Evolutionary conservation across 1,139 yeast genomes (phyloP), one percentile per base, ranked within the genome.

Genomic region (Zygosaccharomyces pseudobailii): DNA sequence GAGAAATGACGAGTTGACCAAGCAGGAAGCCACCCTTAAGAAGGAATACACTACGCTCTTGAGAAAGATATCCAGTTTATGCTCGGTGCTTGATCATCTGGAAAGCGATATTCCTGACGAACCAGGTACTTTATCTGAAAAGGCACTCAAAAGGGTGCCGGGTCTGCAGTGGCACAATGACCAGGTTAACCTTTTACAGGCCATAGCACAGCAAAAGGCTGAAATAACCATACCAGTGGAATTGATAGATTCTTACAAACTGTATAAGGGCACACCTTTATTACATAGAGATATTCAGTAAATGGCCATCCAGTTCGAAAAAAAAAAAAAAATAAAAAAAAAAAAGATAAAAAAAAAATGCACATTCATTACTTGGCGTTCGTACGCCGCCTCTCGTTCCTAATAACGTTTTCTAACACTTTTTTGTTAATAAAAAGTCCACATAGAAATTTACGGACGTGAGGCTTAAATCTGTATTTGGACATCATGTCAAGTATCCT

Each of bases 401-500:
- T 74, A 39, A 76, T 70, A 46, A 80, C 62, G 31, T 67, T 67
- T 53, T 84, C 92, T 61, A 87, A 67, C 39, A 84, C 71, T 30
- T 71, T 71, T 4, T 78, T 72, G 55, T 79, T 78, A 42, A 77
- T 74, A 59, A 88, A 83, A 50, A 87, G 68, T 44, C 83, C 90
- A 56, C 88, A 75, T 7, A 89, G 72, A 58, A 82, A 85, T 55
- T 80, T 75, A 36, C 95, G 69, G 34, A 81, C 80, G 7, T 78
- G 76, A 41, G 76, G 78, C 50, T 84, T 79, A 67, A 81, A 87
- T 49, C 79, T 78, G 56, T 84, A 89, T 47, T 73, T 72, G 50
- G 84, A 89, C 55, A 89, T 72, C 48, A 84, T 70, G 45, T 75
- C 72, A 60, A 87, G 72, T 3, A 84, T 80, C 47, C 81, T 78